Percentiles rank a stretch among this genome's conserved stretches.
Evolutionary conservation across 2,329 filamentous ascomycete genomes (phyloP).

Genomic region (Fusarium sp.): DNA sequence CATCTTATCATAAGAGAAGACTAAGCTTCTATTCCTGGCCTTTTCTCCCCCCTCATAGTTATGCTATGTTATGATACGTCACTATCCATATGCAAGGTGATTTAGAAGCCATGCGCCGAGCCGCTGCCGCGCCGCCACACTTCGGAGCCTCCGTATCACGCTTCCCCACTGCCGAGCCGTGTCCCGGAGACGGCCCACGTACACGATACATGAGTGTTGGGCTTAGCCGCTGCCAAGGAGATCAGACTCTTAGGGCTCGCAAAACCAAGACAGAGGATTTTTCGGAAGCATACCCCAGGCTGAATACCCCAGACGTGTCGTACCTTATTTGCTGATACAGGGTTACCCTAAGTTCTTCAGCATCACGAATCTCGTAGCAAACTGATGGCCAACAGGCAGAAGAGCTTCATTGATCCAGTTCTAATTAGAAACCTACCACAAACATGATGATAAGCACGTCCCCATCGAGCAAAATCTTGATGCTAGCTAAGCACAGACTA

Average conservation of each 20-base stretch:
- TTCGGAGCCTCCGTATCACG: constrained; percentile 35
- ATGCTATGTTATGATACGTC: neutral
- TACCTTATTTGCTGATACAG: constrained; percentile 7
- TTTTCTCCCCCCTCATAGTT: too few species aligned
- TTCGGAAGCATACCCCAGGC: constrained; percentile 5
- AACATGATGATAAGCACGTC: neutral
- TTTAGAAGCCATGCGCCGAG: constrained; percentile 17
- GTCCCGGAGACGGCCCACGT: constrained; percentile 15
- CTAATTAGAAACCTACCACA: neutral
- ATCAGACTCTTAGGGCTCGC: neutral
- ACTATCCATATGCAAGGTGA: neutral
- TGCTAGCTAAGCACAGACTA: constrained; percentile 20
- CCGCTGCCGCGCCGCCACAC: constrained; percentile 27
- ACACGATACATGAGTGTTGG: neutral
- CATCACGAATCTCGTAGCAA: neutral
- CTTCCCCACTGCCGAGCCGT: constrained; percentile 34
- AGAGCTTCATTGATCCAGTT: neutral
- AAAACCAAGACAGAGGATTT: constrained; percentile 20
- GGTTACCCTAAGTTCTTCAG: neutral
- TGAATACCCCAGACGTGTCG: neutral
- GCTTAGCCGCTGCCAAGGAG: constrained; percentile 25
- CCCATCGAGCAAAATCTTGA: constrained; percentile 7
- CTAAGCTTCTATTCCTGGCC: too few species aligned
- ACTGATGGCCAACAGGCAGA: neutral
- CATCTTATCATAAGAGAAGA: too few species aligned